phyloP scores from a whole-genome alignment of 2,329 filamentous ascomycete species.

The Trichoderma atrobrunneum region DNA sequence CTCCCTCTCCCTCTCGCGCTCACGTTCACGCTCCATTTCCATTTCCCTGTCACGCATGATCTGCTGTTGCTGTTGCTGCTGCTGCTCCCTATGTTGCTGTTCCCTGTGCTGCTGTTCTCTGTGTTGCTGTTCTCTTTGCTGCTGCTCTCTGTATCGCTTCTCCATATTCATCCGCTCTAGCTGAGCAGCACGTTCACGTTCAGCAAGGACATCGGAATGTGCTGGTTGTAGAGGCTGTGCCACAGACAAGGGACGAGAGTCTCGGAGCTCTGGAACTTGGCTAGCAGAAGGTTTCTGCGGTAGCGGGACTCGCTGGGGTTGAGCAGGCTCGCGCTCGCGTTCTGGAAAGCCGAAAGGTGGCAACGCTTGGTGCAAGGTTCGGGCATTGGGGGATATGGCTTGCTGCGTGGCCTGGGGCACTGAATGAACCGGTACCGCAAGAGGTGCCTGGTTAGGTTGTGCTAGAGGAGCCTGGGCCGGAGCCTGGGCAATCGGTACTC shows the following conservation, averaged over 20 bases:
- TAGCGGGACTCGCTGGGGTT: constrained; percentile 38
- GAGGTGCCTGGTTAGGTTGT: constrained; percentile 28
- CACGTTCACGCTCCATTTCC: constrained; percentile 23
- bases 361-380: constrained; percentile 44
- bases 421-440: constrained; percentile 37
- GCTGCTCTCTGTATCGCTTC: constrained; percentile 29
- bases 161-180: constrained; percentile 35
- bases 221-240: constrained; percentile 35
- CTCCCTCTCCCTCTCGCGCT: constrained; percentile 28
- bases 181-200: constrained; percentile 28
- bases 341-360: constrained; percentile 46
- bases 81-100: constrained; percentile 24
- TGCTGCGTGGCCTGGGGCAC: constrained; percentile 40
- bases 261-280: constrained; percentile 35
- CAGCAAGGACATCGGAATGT: constrained; percentile 35
- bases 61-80: constrained; percentile 18
- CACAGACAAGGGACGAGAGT: constrained; percentile 34
- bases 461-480: constrained; percentile 33
- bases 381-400: constrained; percentile 46
- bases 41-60: constrained; percentile 13
- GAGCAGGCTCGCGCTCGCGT: constrained; percentile 37
- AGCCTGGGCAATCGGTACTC: constrained; percentile 47
- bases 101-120: constrained; percentile 19
- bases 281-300: constrained; percentile 39
- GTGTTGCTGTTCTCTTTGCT: constrained; percentile 21